These are phyloP conservation scores for Fusarium odoratissimum DNA, from an alignment of 2,329 filamentous ascomycete genomes.

Conservation along the genomic window DNA sequence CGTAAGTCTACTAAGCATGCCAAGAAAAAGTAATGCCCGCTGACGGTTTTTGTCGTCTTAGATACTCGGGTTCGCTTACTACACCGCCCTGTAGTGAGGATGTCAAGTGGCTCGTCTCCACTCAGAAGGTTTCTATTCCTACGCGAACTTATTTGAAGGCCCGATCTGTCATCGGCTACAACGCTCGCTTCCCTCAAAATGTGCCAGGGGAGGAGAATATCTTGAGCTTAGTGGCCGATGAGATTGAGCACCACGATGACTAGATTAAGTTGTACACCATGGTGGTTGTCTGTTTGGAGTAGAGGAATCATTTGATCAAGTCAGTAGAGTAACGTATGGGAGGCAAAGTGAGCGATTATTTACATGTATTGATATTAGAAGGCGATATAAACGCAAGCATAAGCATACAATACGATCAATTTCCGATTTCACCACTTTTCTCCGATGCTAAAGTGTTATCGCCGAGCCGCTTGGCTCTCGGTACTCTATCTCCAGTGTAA, in stretches of 20 bases:
- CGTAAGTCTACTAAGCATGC: slow-evolving; percentile 35
- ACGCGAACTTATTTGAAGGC: slow-evolving; percentile 62
- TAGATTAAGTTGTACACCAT: neutral
- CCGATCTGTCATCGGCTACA: slow-evolving; percentile 66
- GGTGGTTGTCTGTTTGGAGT: neutral
- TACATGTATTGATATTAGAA: neutral
- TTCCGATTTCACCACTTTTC: neutral
- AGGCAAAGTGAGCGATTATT: slow-evolving; percentile 13
- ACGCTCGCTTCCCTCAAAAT: slow-evolving; percentile 66
- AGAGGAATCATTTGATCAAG: neutral
- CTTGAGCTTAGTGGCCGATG: slow-evolving; percentile 5
- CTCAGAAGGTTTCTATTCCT: slow-evolving; percentile 59
- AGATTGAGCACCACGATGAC: neutral
- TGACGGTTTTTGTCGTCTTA: slow-evolving; percentile 11
- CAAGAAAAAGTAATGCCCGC: neutral
- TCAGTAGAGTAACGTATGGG: neutral
- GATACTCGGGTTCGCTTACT: slow-evolving; percentile 69
- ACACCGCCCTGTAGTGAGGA: slow-evolving; percentile 71
- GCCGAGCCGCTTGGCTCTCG: neutral
- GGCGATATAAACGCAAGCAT: neutral
- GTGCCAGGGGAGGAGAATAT: slow-evolving; percentile 54
- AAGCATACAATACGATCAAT: neutral
- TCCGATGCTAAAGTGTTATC: neutral
- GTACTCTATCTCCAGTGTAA: neutral
- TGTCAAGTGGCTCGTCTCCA: slow-evolving; percentile 64